Percentiles rank a stretch among this genome's conserved stretches.
phyloP scores from a whole-genome alignment of 352 stramenopile genomes.

The Phytophthora pluvialis region DNA sequence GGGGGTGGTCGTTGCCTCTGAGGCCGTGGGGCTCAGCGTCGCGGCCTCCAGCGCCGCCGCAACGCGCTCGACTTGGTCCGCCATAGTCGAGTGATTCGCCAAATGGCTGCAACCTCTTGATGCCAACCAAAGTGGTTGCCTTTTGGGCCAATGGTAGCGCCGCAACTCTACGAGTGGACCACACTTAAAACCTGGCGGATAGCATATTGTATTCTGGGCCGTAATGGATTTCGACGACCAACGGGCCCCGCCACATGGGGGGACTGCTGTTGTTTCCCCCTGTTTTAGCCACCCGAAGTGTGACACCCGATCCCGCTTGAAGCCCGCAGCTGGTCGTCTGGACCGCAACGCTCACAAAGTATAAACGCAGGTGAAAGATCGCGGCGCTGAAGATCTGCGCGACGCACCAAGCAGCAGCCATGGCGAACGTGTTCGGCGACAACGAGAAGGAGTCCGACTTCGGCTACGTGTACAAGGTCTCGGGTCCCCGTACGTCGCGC shows the following conservation, averaged over 20 bases:
- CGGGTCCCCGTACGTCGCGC: conserved; percentile 91
- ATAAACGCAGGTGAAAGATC: conserved; percentile 56
- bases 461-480: conserved; percentile 99
- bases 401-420: conserved; percentile 29
- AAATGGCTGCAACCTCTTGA: conserved; percentile 23
- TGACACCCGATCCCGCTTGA: conserved; percentile 21
- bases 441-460: conserved; percentile 94
- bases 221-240: conserved; percentile 28
- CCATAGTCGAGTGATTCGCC: conserved; percentile 23
- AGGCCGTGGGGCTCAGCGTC: conserved; percentile 19
- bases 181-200: too few species aligned
- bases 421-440: conserved; percentile 88
- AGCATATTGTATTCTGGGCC: background rate
- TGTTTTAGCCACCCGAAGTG: background rate
- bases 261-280: conserved; percentile 27
- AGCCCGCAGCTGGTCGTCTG: conserved; percentile 27
- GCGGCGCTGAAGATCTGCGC: conserved; percentile 28
- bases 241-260: conserved; percentile 5
- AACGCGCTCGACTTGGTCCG: conserved; percentile 34
- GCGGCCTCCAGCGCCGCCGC: conserved; percentile 24
- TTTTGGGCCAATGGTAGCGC: conserved; percentile 55
- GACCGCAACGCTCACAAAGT: conserved; percentile 18
- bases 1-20: background rate
- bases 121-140: conserved; percentile 48
- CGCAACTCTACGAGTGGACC: too few species aligned